Evolutionary conservation across 2,329 filamentous ascomycete species (phyloP).

Genomic region (Sclerotinia sclerotiorum): DNA sequence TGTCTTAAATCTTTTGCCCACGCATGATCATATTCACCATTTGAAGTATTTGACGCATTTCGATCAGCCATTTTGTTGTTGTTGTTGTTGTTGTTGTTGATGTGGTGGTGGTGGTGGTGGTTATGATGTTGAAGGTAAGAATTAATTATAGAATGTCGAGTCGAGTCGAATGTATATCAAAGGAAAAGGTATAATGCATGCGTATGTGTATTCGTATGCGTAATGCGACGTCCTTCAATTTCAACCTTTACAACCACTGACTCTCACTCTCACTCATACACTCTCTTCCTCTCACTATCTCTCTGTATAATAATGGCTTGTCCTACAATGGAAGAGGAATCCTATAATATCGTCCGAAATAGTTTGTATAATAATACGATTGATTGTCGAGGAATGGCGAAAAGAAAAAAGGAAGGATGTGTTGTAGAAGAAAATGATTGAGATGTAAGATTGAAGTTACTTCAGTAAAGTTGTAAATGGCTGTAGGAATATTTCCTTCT

Average conservation of each 20-base stretch:
- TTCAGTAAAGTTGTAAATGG: no score
- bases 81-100: constrained; percentile 3
- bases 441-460: background rate
- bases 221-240: constrained; percentile 4
- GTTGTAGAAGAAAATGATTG: background rate
- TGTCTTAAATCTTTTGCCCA: constrained; percentile 77
- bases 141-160: background rate
- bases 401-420: background rate
- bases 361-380: background rate
- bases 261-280: no score
- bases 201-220: background rate
- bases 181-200: background rate
- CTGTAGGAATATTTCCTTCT: background rate
- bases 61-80: constrained; percentile 35
- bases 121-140: background rate
- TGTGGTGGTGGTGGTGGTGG: background rate
- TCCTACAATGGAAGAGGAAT: background rate
- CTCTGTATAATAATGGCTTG: background rate
- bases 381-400: background rate
- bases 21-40: constrained; percentile 57
- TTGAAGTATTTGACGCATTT: constrained; percentile 24
- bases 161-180: background rate
- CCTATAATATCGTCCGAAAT: background rate
- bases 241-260: constrained; percentile 7
- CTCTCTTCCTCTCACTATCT: background rate